Base-by-base conservation (phyloP, 768 basidiomycete genomes). In the Trametopsis cervina region DNA sequence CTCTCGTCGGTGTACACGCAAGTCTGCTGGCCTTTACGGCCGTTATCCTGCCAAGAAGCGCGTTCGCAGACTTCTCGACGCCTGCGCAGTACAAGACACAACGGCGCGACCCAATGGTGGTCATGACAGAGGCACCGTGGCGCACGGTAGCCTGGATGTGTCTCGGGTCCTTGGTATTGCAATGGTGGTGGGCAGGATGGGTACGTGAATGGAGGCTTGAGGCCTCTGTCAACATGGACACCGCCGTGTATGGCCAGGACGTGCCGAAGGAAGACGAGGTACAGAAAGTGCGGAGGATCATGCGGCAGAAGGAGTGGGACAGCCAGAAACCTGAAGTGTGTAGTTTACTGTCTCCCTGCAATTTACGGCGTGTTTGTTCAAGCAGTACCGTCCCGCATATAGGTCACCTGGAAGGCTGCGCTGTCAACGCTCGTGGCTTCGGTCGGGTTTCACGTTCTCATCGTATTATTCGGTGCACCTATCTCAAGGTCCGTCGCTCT, bases 381-480 rank as follows among this genome's bases (percentile, higher is more conserved):
- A n/a, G n/a, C n/a, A n/a, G n/a, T n/a, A n/a, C n/a, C n/a, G n/a
- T n/a, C n/a, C n/a, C n/a, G n/a, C n/a, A n/a, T n/a, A n/a, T 49
- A 88, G 87, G 74, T 65, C 40, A 60, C 81, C 26, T 63, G 59
- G 24, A 66, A 71, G 24, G 81, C 85, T 4, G 75, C 67, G 56
- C 41, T 71, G 15, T 69, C 78, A 36, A 86, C 89, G 0, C 41
- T 79, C 2, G 64, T 66, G 9, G 64, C 68, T 1, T 72, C 85
- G 2, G 29, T 77, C 10, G 55, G 67, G 10, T 63, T 78, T n/a
- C 72, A 83, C 52, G 55, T 61, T 39, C 43, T 80, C 1, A 54
- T 83, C 0, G 64, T 91, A 13, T 59, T 88, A 13, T 83, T 95
- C 53, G 91, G 92, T 0, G 89, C 91, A 9, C 85, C 89, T 3